Percentiles rank a stretch among this genome's conserved stretches.
These are phyloP conservation scores for Talaromyces verruculosus DNA, from an alignment of 2,329 filamentous ascomycete genomes.

Conservation along the genomic window DNA sequence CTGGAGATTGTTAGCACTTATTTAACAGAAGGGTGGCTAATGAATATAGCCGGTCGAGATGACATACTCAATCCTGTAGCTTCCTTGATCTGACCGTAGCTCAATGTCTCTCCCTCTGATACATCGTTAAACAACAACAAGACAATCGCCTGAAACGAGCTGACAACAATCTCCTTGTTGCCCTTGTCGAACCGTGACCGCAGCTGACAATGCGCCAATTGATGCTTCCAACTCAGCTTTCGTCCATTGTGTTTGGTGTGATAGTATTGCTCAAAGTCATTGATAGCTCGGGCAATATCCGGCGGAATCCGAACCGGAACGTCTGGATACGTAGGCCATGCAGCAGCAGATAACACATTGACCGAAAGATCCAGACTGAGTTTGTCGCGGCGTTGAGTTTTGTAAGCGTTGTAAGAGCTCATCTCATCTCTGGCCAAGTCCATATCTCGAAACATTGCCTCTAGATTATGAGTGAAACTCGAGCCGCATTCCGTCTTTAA, in stretches of 20 bases:
- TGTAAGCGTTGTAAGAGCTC: conserved; percentile 74
- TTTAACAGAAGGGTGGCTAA: not conserved
- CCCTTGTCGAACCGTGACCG: conserved; percentile 77
- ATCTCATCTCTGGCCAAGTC: conserved; percentile 92
- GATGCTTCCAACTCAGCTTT: conserved; percentile 86
- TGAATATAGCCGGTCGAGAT: not conserved
- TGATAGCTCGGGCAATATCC: conserved; percentile 72
- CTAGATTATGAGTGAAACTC: conserved; percentile 92
- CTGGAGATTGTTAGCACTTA: conserved; percentile 42
- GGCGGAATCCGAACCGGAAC: conserved; percentile 70
- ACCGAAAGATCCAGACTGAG: conserved; percentile 72
- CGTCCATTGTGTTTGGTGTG: conserved; percentile 85
- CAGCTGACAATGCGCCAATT: conserved; percentile 85
- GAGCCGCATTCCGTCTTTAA: conserved; percentile 91
- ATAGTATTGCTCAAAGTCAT: conserved; percentile 83
- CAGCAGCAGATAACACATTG: conserved; percentile 83
- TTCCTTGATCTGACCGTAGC: conserved; percentile 72
- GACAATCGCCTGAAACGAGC: conserved; percentile 87
- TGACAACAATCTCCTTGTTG: conserved; percentile 83
- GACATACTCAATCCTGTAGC: conserved; percentile 68
- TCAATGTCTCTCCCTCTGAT: conserved; percentile 61
- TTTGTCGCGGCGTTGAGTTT: conserved; percentile 59
- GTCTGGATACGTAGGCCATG: conserved; percentile 91
- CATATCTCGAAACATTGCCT: conserved; percentile 99
- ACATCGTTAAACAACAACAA: conserved; percentile 84